Evolutionary conservation across 192 early-diverging fungal species (phyloP).

Genomic region (Chytriomyces hyalinus): DNA sequence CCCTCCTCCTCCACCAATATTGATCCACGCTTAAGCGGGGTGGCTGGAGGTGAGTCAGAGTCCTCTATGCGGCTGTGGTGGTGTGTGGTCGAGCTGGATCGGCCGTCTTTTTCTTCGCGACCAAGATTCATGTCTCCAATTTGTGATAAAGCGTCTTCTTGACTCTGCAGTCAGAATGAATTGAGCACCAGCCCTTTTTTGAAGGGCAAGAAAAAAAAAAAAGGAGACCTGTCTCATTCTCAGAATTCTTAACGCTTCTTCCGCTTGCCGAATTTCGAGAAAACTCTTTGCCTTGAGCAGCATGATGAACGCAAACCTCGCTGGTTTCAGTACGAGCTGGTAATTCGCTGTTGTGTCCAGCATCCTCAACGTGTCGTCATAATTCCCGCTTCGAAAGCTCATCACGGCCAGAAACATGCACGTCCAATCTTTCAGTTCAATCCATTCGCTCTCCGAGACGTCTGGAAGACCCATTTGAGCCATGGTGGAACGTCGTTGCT

Average conservation of each 20-base stretch:
- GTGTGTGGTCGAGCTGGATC: no score
- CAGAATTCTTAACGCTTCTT: conserved; percentile 19
- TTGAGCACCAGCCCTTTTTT: background rate
- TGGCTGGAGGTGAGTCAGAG: no score
- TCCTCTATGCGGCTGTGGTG: no score
- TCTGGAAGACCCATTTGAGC: background rate
- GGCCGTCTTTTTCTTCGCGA: background rate
- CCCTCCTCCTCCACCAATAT: no score
- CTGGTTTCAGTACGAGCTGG: conserved; percentile 28
- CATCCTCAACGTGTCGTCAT: conserved; percentile 25
- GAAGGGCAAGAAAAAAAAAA: background rate
- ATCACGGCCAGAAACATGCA: conserved; percentile 26
- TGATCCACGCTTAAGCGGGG: no score
- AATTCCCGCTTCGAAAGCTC: conserved; percentile 10
- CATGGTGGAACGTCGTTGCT: background rate
- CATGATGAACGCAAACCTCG: conserved; percentile 23
- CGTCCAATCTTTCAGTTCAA: conserved; percentile 31
- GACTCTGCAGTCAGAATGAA: conserved; percentile 10
- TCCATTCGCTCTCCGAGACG: conserved; percentile 14
- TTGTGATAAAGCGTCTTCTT: conserved; percentile 31
- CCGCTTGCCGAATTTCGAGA: conserved; percentile 11
- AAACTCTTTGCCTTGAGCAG: conserved; percentile 29
- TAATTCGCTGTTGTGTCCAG: conserved; percentile 29
- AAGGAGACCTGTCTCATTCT: conserved; percentile 27
- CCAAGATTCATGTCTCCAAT: conserved; percentile 3